Base-by-base conservation (phyloP, 305 asterid genomes). In the Fraxinus nigra region DNA sequence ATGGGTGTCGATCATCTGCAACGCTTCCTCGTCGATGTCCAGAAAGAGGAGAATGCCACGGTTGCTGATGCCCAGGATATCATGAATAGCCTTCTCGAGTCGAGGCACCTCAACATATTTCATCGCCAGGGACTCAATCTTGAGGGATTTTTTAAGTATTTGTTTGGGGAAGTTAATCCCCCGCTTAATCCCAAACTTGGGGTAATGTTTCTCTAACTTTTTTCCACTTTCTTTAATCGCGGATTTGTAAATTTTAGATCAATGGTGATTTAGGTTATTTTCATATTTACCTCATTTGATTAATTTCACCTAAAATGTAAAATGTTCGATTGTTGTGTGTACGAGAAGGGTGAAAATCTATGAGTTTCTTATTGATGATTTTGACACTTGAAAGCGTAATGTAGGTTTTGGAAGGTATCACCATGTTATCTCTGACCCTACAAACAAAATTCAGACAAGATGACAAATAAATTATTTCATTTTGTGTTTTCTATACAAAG, bases 21-120 rank as follows among this genome's bases (percentile, higher is more conserved):
- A 5, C 84, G 88, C 72, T 94, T 96, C 84, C 80, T 96, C 87
- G 88, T 89, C 56, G 97, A 93, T 76, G 90, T 91, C 70, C 99
- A 96, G 89, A 88, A 88, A 5, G 92, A 94, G 86, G 84, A 88
- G 81, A 82, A 65, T 32, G 95, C 95, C 26, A 94, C 94, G 16
- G 67, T 87, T 76, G 96, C 92, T 67, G 93, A 90, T 35, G 98
- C 97, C 51, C 94, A 92, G 84, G 87, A 91, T 9, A 83, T 92
- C 8, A 79, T 94, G 73, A 91, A 92, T 73, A 78, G 88, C 77
- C 84, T 87, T 72, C 83, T 80, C 75, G 86, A 86, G 70, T 81
- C 63, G 20, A 90, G 76, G 65, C 93, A 88, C 79, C 85, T 91
- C 70, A 80, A 83, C 77, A 28, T 91, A n/a, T 90, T 95, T 46